Conservation (phyloP, 2,329 filamentous ascomycete species). For the Amesomyces nigricolor region DNA sequence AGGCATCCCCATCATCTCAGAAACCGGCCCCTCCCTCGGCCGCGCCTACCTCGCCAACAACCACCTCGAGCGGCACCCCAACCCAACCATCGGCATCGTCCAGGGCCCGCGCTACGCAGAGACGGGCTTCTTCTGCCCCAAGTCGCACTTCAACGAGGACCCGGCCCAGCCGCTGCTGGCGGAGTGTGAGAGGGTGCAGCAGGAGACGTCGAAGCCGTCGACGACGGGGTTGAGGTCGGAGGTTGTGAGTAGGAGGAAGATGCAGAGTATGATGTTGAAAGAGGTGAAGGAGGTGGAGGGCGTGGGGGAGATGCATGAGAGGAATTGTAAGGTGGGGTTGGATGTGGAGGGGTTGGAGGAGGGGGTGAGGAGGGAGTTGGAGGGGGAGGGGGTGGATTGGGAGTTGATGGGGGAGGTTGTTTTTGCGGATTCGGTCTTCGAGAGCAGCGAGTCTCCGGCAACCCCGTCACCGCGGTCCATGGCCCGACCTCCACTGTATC, state of each 20-base stretch:
- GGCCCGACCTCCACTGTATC: too few relatives aligned
- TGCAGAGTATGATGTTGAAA: neutral
- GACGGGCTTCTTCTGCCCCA: slow-evolving; percentile 42
- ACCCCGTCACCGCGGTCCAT: too few relatives aligned
- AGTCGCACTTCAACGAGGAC: slow-evolving; percentile 45
- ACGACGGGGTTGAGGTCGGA: neutral
- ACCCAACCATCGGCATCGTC: slow-evolving; percentile 48
- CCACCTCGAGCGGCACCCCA: slow-evolving; percentile 39
- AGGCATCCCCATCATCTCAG: slow-evolving; percentile 18
- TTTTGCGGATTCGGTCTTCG: neutral
- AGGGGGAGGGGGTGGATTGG: slow-evolving; percentile 20
- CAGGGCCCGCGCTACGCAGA: slow-evolving; percentile 49
- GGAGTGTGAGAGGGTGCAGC: slow-evolving; percentile 40
- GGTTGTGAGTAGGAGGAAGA: neutral
- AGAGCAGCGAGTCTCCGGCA: too few relatives aligned
- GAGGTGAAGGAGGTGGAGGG: neutral
- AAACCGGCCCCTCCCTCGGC: slow-evolving; percentile 28
- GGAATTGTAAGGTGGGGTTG: slow-evolving; percentile 10
- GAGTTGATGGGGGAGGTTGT: neutral
- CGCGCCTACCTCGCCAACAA: slow-evolving; percentile 34
- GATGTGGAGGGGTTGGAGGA: slow-evolving; percentile 14
- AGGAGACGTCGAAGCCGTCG: slow-evolving; percentile 30
- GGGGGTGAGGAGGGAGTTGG: slow-evolving; percentile 22
- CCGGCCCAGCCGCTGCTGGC: slow-evolving; percentile 41
- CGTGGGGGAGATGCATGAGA: neutral